Percentiles rank a stretch among this genome's conserved stretches.
phyloP scores from a whole-genome alignment of 306 rosid genomes.

The Gastrolobium villosum region DNA sequence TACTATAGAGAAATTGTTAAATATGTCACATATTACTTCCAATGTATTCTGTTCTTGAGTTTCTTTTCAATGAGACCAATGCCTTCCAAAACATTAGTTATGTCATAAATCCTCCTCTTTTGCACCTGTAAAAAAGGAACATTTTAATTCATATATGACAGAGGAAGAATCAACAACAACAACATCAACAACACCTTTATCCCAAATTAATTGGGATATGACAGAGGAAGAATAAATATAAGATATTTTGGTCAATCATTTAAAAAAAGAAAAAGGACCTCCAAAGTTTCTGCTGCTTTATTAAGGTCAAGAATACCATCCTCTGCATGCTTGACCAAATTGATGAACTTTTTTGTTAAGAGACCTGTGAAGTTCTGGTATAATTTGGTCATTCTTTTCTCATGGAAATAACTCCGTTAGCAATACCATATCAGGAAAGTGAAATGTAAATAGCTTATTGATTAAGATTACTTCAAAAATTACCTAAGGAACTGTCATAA shows the following conservation, averaged over 20 bases:
- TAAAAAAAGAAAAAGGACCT: slow-evolving; percentile 57
- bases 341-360: slow-evolving; percentile 93
- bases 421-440: slow-evolving; percentile 28
- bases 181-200: no score
- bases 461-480: slow-evolving; percentile 37
- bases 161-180: slow-evolving; percentile 35
- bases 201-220: no score
- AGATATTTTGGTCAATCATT: slow-evolving; percentile 35
- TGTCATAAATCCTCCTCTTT: slow-evolving; percentile 98
- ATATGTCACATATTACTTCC: slow-evolving; percentile 79
- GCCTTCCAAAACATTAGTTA: slow-evolving; percentile 99
- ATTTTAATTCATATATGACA: slow-evolving; percentile 45
- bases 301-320: slow-evolving; percentile 97
- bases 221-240: slow-evolving; percentile 27
- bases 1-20: slow-evolving; percentile 34
- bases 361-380: slow-evolving; percentile 74
- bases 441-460: slow-evolving; percentile 33
- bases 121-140: slow-evolving; percentile 74
- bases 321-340: slow-evolving; percentile 91
- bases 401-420: slow-evolving; percentile 38
- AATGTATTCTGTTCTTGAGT: slow-evolving; percentile 90
- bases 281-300: slow-evolving; percentile 95
- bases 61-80: slow-evolving; percentile 98
- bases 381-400: slow-evolving; percentile 51
- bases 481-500: slow-evolving; percentile 98